phyloP scores from a whole-genome alignment of 2,329 filamentous ascomycete genomes.

The Monosporascus sp. region DNA sequence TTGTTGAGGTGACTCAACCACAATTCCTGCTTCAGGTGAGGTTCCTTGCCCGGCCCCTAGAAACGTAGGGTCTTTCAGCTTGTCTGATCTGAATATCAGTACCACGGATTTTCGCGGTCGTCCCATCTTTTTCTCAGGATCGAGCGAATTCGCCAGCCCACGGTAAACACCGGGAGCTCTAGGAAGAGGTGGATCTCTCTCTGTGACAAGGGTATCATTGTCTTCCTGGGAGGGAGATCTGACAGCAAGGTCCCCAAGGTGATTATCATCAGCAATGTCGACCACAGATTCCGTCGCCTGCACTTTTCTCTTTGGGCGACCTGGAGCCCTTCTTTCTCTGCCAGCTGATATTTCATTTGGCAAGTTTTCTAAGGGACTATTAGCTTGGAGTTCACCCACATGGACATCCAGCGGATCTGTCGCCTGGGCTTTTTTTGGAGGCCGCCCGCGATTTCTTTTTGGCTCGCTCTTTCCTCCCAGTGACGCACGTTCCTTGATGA shows the following conservation, averaged over 20 bases:
- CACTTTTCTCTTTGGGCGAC: neutral
- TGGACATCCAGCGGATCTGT: neutral
- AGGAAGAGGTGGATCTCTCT: slow-evolving; percentile 1
- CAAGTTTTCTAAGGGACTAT: neutral
- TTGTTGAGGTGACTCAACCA: neutral
- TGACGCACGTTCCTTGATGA: neutral
- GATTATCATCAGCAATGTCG: neutral
- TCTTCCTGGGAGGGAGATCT: neutral
- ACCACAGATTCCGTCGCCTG: neutral
- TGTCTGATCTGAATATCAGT: slow-evolving; percentile 21
- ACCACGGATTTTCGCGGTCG: slow-evolving; percentile 26
- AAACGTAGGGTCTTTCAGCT: slow-evolving; percentile 20
- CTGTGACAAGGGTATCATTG: neutral
- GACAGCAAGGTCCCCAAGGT: neutral
- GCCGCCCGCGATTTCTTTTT: slow-evolving; percentile 1
- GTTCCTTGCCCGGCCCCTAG: slow-evolving; percentile 1
- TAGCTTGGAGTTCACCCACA: neutral
- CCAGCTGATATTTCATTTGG: neutral
- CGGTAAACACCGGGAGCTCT: slow-evolving; percentile 21
- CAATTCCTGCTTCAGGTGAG: neutral
- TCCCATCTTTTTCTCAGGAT: slow-evolving; percentile 19
- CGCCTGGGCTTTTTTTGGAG: slow-evolving; percentile 4
- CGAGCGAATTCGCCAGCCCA: slow-evolving; percentile 22
- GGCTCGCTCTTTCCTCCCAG: neutral
- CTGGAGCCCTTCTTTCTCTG: neutral